Conservation (phyloP, 345 rosid species). For the Aethionema arabicum region DNA sequence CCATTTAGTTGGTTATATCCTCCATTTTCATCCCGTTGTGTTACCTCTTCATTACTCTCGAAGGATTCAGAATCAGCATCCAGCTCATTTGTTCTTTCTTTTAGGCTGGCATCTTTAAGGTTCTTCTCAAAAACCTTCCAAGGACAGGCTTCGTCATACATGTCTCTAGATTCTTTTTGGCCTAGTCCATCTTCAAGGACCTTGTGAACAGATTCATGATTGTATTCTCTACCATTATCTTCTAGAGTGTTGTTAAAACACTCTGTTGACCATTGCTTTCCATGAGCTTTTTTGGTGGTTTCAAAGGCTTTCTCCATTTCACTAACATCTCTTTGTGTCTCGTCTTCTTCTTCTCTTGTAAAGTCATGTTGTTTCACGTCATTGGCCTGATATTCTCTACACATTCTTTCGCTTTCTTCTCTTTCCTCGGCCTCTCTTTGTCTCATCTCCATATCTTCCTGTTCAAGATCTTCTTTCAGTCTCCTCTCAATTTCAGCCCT, state of each 20-base stretch:
- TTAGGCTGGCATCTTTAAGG: slow-evolving; percentile 39
- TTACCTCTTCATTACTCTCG: slow-evolving; percentile 36
- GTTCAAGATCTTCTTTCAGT: slow-evolving; percentile 37
- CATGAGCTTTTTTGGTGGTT: slow-evolving; percentile 31
- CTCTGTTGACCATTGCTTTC: slow-evolving; percentile 38
- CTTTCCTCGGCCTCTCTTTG: slow-evolving; percentile 34
- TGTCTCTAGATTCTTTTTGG: slow-evolving; percentile 25
- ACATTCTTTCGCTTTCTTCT: slow-evolving; percentile 37
- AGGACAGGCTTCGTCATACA: slow-evolving; percentile 33
- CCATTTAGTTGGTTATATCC: slow-evolving; percentile 31
- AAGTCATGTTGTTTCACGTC: slow-evolving; percentile 40
- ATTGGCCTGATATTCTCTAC: slow-evolving; percentile 39
- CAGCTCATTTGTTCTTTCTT: slow-evolving; percentile 39
- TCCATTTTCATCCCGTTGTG: slow-evolving; percentile 23
- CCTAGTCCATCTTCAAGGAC: slow-evolving; percentile 31
- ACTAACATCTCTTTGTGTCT: slow-evolving; percentile 37
- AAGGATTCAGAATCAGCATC: slow-evolving; percentile 25
- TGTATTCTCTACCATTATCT: slow-evolving; percentile 31
- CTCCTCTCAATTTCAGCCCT: slow-evolving; percentile 45
- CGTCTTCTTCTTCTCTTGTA: slow-evolving; percentile 38
- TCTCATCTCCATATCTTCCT: slow-evolving; percentile 30
- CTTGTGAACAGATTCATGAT: slow-evolving; percentile 17
- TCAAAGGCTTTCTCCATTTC: slow-evolving; percentile 41
- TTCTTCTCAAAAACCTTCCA: slow-evolving; percentile 44
- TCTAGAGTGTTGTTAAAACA: slow-evolving; percentile 29